Evolutionary conservation across 2,329 filamentous ascomycete species (phyloP), one percentile per base, ranked within the genome.

Genomic region (Proliferodiscus dingleyae): DNA sequence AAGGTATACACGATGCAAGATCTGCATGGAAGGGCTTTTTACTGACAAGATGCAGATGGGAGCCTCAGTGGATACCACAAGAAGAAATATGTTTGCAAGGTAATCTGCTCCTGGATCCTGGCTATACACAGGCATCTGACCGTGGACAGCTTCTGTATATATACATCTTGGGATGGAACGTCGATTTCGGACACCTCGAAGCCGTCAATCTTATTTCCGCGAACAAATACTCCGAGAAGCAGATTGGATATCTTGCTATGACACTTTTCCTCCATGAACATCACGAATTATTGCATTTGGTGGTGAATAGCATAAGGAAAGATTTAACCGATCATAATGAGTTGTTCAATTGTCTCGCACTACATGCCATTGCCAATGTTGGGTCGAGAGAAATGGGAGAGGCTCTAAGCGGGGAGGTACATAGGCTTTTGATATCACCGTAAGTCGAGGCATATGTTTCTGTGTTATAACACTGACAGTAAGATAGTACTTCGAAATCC

Each of bases 31-130:
- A 22, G 24, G 38, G 29, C 15, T 16, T 16, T 13, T 54, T 48
- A 43, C 54, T 60, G 42, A 58, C 39, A 18, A 23, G 15, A 22
- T 33, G 48, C 52, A 82, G 87, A 93, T 66, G 90, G 89, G 54
- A 93, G 78, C 64, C 73, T 98, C 47, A 95, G 85, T 64, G 94
- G 93, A 56, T 98, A 98, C 65, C 89, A 96, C 74, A 96, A 94
- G 76, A 98, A 98, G 79, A 98, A 98, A 86, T 98, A 98, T 66
- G 93, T 98, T 57, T 98, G 93, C 87, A 98, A 98, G 74, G 78
- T 81, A 70, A 45, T 16, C 46, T 21, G 41, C 41, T 47, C 32
- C n/a, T n/a, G 18, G 39, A 41, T 33, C 37, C 15, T 40, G 42
- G 41, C 43, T 49, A 45, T 43, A 38, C 16, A 24, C 18, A 10